Evolutionary conservation across 805 yeast genomes (phyloP), one percentile per base, ranked within the genome.

Genomic region (Martiniozyma abietophila): DNA sequence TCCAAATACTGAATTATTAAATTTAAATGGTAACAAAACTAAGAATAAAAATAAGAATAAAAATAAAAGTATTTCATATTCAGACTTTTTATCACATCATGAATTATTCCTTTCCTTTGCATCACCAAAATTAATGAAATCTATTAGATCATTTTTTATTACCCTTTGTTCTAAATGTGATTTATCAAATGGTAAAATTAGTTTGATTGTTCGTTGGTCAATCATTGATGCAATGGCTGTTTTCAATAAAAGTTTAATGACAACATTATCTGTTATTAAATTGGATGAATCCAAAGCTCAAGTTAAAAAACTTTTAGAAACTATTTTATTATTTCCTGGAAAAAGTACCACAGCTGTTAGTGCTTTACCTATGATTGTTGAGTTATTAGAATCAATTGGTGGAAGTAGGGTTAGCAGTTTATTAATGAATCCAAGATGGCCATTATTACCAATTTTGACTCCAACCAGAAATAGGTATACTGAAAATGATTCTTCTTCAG

Each of bases 371-470:
- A 73, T 88, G 38, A 78, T 80, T 2, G 54, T 73, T 9, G 58
- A 63, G 2, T 48, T 80, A 5, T 29, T 34, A 8, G 27, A 28
- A 12, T 18, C 12, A 6, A 51, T 80, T 39, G 64, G 64, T 4
- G 54, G 66, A 10, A 72, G 74, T 47, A 68, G 64, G 7, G 50
- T 71, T 15, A 51, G 77, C 27, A 72, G 82, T 48, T 62, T 80
- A 1, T 63, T 83, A 45, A 67, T 73, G 35, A 80, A 80, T 47
- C 94, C 95, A 27, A 65, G 92, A 47, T 71, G 84, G 45, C 95
- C 95, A 3, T 28, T 55, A n/a, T 35, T 56, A 10, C 48, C 57
- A 8, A 39, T 32, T 18, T 36, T 40, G 12, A 6, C 16, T 8
- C 25, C 32, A 19, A 21, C 32, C 27, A 41, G 46, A 26, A 30